These are phyloP conservation scores for Oryza brachyantha DNA, from an alignment of 176 grass and related monocot species.

Conservation along the genomic window DNA sequence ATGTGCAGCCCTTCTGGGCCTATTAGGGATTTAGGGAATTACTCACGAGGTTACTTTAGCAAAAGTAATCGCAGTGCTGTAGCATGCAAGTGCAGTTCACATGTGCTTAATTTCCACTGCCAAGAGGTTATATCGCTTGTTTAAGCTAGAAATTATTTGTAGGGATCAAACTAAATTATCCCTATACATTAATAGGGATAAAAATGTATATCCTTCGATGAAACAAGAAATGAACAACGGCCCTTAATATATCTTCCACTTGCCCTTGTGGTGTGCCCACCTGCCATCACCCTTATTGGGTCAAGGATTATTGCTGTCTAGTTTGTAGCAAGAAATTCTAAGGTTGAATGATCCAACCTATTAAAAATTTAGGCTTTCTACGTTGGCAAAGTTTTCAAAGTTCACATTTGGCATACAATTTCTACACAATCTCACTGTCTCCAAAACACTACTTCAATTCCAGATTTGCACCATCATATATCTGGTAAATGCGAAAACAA, in stretches of 20 bases:
- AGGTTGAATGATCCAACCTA: not conserved
- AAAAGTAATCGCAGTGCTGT: not conserved
- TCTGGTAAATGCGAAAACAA: not conserved
- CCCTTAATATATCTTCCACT: not conserved
- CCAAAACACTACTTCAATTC: not conserved
- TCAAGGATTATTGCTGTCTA: not conserved
- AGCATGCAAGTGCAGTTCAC: not conserved
- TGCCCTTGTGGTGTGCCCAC: not conserved
- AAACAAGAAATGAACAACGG: not conserved
- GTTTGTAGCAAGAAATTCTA: not conserved
- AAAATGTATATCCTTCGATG: too few species aligned
- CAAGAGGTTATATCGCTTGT: not conserved
- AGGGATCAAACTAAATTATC: not conserved
- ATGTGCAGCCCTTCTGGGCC: not conserved
- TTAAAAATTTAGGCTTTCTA: not conserved
- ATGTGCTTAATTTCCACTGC: not conserved
- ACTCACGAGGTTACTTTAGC: not conserved
- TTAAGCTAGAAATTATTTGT: not conserved
- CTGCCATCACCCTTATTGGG: too few species aligned
- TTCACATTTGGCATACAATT: not conserved
- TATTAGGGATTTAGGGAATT: not conserved
- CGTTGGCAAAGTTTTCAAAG: not conserved
- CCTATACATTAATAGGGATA: not conserved
- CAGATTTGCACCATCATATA: not conserved
- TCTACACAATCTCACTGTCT: not conserved